A percentile compares a stretch with the other conserved stretches of the same genome.
These are phyloP conservation scores for Vicia villosa DNA, from an alignment of 306 rosid genomes.

Conservation along the genomic window DNA sequence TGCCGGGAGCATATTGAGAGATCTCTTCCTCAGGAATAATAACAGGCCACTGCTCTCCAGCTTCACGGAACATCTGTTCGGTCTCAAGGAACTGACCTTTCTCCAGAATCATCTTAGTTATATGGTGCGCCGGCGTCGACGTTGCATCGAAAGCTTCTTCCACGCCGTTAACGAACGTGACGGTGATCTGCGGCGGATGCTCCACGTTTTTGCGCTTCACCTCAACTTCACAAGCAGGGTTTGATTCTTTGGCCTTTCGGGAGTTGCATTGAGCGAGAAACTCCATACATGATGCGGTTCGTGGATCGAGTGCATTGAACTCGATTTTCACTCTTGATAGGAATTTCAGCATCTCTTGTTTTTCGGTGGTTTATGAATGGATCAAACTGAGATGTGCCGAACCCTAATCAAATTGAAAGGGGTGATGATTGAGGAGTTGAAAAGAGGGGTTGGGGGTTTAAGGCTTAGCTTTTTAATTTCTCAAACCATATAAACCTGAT, in stretches of 20 bases:
- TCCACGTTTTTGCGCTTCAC: constrained; percentile 87
- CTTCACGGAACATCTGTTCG: constrained; percentile 81
- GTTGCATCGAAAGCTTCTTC: constrained; percentile 78
- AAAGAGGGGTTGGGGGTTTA: no score
- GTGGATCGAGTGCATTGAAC: constrained; percentile 88
- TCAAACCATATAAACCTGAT: no score
- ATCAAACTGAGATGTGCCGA: no score
- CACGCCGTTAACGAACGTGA: constrained; percentile 81
- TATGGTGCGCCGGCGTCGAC: constrained; percentile 69
- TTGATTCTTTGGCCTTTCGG: constrained; percentile 80
- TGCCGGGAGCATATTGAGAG: constrained; percentile 50
- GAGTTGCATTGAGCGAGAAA: constrained; percentile 95
- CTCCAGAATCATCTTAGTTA: constrained; percentile 72
- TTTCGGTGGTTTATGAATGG: no score
- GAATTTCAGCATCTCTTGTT: constrained; percentile 68
- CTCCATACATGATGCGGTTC: constrained; percentile 88
- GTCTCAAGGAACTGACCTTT: constrained; percentile 77
- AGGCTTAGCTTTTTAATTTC: no score
- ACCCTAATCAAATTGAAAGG: no score
- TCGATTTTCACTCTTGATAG: constrained; percentile 78
- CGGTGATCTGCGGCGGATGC: constrained; percentile 80
- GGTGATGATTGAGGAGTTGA: no score
- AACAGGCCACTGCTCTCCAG: constrained; percentile 90
- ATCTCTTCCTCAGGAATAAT: constrained; percentile 73
- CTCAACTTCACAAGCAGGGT: constrained; percentile 74